phyloP scores from a whole-genome alignment of 768 basidiomycete species.

The Hydnomerulius pinastri region DNA sequence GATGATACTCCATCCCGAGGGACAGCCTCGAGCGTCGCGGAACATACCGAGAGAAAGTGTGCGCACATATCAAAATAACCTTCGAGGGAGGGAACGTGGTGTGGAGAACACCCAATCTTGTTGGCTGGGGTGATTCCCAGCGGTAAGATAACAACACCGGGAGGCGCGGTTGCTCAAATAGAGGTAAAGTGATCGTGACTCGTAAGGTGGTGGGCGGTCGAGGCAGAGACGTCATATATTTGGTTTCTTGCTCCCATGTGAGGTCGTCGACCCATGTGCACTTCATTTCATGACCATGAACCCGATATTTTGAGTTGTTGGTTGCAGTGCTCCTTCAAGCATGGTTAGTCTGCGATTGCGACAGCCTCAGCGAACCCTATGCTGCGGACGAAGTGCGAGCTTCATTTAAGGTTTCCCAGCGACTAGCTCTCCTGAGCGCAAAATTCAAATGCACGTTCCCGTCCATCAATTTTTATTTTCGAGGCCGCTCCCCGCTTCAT shows the following conservation, averaged over 20 bases:
- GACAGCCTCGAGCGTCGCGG: conserved; percentile 20
- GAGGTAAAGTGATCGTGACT: not conserved
- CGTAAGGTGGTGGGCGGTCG: conserved; percentile 9
- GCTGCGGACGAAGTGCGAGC: no score
- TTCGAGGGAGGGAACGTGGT: conserved; percentile 34
- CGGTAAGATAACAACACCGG: conserved; percentile 22
- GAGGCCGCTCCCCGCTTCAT: no score
- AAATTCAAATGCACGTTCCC: no score
- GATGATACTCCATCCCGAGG: conserved; percentile 12
- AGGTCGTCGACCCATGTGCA: conserved; percentile 22
- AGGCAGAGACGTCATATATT: conserved; percentile 15
- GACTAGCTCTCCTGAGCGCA: no score
- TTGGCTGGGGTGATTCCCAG: conserved; percentile 5
- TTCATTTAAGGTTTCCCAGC: no score
- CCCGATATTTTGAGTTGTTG: conserved; percentile 7
- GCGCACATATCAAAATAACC: conserved; percentile 23
- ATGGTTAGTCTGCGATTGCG: no score
- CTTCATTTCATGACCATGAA: conserved; percentile 14
- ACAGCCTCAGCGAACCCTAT: no score
- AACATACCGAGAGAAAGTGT: conserved; percentile 18
- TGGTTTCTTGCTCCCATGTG: conserved; percentile 16
- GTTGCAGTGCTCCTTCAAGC: no score
- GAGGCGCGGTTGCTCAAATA: conserved; percentile 25
- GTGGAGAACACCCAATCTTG: conserved; percentile 24
- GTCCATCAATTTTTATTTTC: no score